These are phyloP conservation scores for Blastomyces percursus DNA, from an alignment of 2,329 filamentous ascomycete genomes.

Conservation along the genomic window DNA sequence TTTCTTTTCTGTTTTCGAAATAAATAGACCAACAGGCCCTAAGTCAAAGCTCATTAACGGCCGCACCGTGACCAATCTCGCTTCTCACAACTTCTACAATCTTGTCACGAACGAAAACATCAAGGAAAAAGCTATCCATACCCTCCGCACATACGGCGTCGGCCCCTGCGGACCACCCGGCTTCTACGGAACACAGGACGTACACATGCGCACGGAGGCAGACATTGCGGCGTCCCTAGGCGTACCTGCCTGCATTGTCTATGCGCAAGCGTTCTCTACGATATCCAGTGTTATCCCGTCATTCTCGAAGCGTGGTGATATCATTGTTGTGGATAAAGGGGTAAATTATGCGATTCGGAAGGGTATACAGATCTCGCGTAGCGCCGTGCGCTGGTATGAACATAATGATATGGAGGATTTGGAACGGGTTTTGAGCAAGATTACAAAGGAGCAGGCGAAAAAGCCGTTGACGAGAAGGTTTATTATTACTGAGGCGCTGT, in stretches of 20 bases:
- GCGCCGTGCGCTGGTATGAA: conserved; percentile 85
- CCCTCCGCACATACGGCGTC: conserved; percentile 87
- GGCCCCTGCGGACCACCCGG: conserved; percentile 93
- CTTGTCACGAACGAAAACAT: conserved; percentile 85
- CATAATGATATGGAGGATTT: conserved; percentile 95
- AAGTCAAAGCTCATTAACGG: conserved; percentile 82
- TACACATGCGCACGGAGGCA: conserved; percentile 92
- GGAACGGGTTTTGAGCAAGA: conserved; percentile 70
- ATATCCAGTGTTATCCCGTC: conserved; percentile 95
- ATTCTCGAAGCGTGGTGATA: conserved; percentile 93
- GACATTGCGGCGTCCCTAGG: conserved; percentile 88
- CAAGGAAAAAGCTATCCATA: conserved; percentile 90
- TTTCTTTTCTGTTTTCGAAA: neutral
- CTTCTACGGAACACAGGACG: conserved; percentile 97
- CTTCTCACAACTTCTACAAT: conserved; percentile 96
- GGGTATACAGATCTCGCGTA: conserved; percentile 84
- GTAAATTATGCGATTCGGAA: conserved; percentile 92
- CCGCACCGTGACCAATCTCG: conserved; percentile 83
- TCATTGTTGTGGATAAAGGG: conserved; percentile 89
- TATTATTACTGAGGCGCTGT: conserved; percentile 90
- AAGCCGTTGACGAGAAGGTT: conserved; percentile 87
- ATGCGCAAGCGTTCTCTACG: conserved; percentile 91
- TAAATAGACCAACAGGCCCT: conserved; percentile 66
- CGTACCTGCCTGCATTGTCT: conserved; percentile 81
- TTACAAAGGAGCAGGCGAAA: conserved; percentile 76